phyloP scores from a whole-genome alignment of 2,329 filamentous ascomycete genomes.

The Talaromyces verruculosus region DNA sequence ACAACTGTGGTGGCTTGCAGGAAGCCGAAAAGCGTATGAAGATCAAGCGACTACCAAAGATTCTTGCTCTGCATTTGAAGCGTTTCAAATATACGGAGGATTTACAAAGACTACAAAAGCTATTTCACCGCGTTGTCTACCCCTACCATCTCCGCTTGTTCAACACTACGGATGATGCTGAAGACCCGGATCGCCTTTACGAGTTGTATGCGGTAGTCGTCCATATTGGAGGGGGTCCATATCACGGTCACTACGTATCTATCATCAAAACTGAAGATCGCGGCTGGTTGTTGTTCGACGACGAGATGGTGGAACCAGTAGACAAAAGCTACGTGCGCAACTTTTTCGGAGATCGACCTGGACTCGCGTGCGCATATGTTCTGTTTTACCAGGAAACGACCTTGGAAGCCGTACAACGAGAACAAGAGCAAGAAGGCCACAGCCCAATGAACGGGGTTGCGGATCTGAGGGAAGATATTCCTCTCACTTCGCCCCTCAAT shows the following conservation, averaged over 20 bases:
- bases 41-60: conserved; percentile 88
- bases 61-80: conserved; percentile 89
- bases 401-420: conserved; percentile 65
- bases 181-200: conserved; percentile 89
- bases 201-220: conserved; percentile 97
- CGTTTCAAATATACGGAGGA: conserved; percentile 99
- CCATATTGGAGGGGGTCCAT: conserved; percentile 93
- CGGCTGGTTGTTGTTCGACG: conserved; percentile 94
- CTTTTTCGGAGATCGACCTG: conserved; percentile 92
- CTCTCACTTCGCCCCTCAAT: conserved; percentile 33
- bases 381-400: conserved; percentile 95
- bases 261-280: conserved; percentile 97
- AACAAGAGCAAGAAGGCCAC: conserved; percentile 77
- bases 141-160: conserved; percentile 95
- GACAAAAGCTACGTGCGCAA: conserved; percentile 95
- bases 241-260: conserved; percentile 95
- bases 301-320: conserved; percentile 97
- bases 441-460: conserved; percentile 44
- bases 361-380: conserved; percentile 92
- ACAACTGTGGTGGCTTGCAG: conserved; percentile 92
- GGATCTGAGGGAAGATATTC: conserved; percentile 44
- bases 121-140: conserved; percentile 96
- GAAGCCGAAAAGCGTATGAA: conserved; percentile 99
- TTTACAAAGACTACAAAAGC: conserved; percentile 86
- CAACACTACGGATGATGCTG: conserved; percentile 93